phyloP scores from a whole-genome alignment of 257 asterid species.

The Thymus mandschuricus region DNA sequence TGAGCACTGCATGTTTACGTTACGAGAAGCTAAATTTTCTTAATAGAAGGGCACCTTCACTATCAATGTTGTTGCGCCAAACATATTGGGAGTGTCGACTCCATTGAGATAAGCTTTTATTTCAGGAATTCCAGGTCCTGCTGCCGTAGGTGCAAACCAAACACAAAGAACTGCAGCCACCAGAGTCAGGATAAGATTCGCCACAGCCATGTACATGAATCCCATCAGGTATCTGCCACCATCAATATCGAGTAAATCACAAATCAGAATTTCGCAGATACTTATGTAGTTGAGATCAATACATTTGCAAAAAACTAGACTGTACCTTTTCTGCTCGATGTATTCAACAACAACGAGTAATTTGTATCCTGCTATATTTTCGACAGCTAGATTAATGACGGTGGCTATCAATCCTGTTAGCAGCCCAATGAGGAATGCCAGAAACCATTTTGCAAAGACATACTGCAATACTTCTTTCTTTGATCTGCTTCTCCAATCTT shows the following conservation, averaged over 20 bases:
- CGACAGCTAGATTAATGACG: constrained; percentile 79
- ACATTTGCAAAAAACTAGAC: not conserved
- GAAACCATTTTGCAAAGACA: constrained; percentile 71
- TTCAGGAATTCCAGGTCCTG: constrained; percentile 96
- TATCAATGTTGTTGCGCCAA: constrained; percentile 76
- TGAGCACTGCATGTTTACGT: not conserved
- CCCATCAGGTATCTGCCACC: constrained; percentile 74
- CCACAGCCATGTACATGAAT: constrained; percentile 52
- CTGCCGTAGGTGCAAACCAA: constrained; percentile 89
- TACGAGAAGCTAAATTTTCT: constrained; percentile 22
- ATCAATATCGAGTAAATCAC: constrained; percentile 27
- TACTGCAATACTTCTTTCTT: constrained; percentile 71
- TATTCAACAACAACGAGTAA: constrained; percentile 55
- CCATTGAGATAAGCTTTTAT: constrained; percentile 94
- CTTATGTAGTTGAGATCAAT: constrained; percentile 4
- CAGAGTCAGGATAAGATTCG: constrained; percentile 60
- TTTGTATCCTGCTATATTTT: constrained; percentile 89
- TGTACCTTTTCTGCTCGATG: constrained; percentile 68
- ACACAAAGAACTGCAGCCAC: constrained; percentile 76
- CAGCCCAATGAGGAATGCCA: constrained; percentile 86
- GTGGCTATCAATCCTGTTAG: constrained; percentile 82
- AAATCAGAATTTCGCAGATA: constrained; percentile 19
- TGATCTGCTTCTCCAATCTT: constrained; percentile 94
- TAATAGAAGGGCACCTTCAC: constrained; percentile 61
- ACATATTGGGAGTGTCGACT: constrained; percentile 89